Conservation (phyloP, 163 green algal genomes). For the Prototheca wickerhamii region DNA sequence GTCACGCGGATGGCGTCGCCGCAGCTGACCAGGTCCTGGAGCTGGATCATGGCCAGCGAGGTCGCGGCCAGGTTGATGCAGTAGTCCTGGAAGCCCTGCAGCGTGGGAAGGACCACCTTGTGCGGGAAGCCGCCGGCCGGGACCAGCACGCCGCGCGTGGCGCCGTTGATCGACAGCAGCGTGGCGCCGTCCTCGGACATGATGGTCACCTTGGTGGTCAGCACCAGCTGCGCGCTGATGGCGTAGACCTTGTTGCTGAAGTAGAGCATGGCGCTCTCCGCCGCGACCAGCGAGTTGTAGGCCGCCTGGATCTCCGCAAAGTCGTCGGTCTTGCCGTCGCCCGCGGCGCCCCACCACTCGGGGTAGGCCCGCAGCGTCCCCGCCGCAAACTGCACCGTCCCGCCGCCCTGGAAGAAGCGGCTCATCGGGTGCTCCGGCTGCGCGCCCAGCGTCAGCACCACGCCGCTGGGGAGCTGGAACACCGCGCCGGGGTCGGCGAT, state of each 20-base stretch:
- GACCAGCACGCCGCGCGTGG: constrained; percentile 9
- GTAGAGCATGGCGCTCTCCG: constrained; percentile 21
- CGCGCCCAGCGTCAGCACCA: constrained; percentile 7
- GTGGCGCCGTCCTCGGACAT: constrained; percentile 16
- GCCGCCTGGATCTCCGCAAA: constrained; percentile 4
- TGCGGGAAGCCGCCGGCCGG: constrained; percentile 5
- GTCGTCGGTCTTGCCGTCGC: constrained; percentile 14
- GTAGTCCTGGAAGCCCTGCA: constrained; percentile 12
- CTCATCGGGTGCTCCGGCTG: constrained; percentile 23
- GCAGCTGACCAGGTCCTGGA: constrained; percentile 19
- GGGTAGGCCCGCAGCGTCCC: constrained; percentile 12
- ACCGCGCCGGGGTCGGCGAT: constrained; percentile 7
- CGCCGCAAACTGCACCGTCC: constrained; percentile 6
- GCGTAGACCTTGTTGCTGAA: constrained; percentile 13
- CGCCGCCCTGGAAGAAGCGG: constrained; percentile 12
- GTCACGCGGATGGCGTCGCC: constrained; percentile 20
- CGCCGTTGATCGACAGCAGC: constrained; percentile 10
- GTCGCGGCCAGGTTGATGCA: constrained; percentile 15
- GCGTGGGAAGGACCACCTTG: constrained; percentile 21
- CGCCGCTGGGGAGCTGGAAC: constrained; percentile 2
- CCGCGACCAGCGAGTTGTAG: background rate
- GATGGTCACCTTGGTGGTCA: constrained; percentile 12
- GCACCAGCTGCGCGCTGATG: constrained; percentile 6
- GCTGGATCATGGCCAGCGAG: constrained; percentile 18
- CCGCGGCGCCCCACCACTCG: constrained; percentile 18